Evolutionary conservation across 495 filamentous ascomycete genomes (phyloP).

Genomic region (Xylaria acuta): DNA sequence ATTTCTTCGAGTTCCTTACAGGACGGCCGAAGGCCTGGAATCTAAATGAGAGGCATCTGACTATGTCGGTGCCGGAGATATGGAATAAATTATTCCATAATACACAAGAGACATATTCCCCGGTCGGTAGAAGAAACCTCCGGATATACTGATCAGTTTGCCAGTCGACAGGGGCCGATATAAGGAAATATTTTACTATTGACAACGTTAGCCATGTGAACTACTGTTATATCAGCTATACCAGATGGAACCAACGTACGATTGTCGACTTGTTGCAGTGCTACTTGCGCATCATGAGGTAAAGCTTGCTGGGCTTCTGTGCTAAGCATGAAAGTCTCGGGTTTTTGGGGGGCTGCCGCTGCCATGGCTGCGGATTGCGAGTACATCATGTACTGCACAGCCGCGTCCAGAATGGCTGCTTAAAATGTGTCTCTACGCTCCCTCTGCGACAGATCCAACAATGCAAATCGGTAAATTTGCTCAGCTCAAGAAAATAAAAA

Average conservation of each 20-base stretch:
- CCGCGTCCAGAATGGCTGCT: conserved; percentile 25
- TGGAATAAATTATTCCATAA: conserved; percentile 99
- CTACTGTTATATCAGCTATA: conserved; percentile 31
- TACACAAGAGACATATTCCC: conserved; percentile 98
- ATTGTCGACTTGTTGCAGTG: conserved; percentile 97
- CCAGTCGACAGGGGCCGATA: conserved; percentile 98
- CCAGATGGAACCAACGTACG: conserved; percentile 63
- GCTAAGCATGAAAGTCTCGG: conserved; percentile 98
- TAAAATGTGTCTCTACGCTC: conserved; percentile 18
- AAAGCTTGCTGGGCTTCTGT: conserved; percentile 94
- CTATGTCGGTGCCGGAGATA: conserved; percentile 98
- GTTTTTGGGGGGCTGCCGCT: conserved; percentile 69
- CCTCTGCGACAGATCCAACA: conserved; percentile 20
- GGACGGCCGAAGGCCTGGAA: conserved; percentile 98
- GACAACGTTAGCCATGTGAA: conserved; percentile 11
- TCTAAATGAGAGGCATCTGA: conserved; percentile 95
- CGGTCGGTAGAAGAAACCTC: conserved; percentile 91
- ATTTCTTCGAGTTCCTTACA: conserved; percentile 99
- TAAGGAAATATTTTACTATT: conserved; percentile 98
- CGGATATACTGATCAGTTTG: conserved; percentile 94
- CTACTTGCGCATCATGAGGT: conserved; percentile 95
- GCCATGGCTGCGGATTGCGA: conserved; percentile 60
- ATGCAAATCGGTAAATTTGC: not conserved
- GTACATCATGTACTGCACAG: conserved; percentile 53
- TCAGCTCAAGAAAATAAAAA: conserved; percentile 10